Base-by-base conservation (phyloP, 2,329 filamentous ascomycete species). In the Blastomyces emzantsi region DNA sequence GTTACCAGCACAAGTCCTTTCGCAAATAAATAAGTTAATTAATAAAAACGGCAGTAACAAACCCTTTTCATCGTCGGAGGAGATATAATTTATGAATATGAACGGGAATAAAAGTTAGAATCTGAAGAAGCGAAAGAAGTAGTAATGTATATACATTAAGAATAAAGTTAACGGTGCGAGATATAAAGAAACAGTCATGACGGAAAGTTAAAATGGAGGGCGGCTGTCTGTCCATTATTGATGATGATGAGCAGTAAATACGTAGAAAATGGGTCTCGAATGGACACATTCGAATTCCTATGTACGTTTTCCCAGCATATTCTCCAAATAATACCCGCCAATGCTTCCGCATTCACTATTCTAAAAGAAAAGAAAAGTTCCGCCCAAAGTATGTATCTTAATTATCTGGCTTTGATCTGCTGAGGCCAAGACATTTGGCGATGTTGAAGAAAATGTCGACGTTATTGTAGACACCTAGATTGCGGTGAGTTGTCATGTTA, bases 401-500 rank as follows among this genome's bases (percentile, higher is more conserved):
- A 3, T 28, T 52, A 22, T 8, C 17, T 55, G 11, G 15, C 17
- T 55, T 36, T 55, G 6, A 11, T 47, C 61, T 51, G 39, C 55
- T 55, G 36, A 78, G 64, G 22, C 75, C 75, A 62, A 78, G 68
- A 58, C 75, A 77, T 28, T 73, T 73, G 13, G 76, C 75, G 66
- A 78, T 76, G 49, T 70, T 67, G 69, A 75, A 77, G 67, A 77
- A 77, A 55, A 78, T 72, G 58, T 78, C 75, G 33, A 76, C 70
- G 54, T 74, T 76, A 64, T 73, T 75, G 63, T 73, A 76, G 5
- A 76, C 73, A 51, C 75, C 75, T 64, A 56, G 9, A 60, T 41
- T 13, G 25, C 19, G 30, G 25, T n/a, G 15, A 30, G 8, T 5
- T 4, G 33, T 8, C 56, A 54, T 63, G 54, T 65, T 62, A 33